These are phyloP conservation scores for Protomyces arabidopsidicola DNA, from an alignment of 1,139 yeast genomes.

Conservation along the genomic window DNA sequence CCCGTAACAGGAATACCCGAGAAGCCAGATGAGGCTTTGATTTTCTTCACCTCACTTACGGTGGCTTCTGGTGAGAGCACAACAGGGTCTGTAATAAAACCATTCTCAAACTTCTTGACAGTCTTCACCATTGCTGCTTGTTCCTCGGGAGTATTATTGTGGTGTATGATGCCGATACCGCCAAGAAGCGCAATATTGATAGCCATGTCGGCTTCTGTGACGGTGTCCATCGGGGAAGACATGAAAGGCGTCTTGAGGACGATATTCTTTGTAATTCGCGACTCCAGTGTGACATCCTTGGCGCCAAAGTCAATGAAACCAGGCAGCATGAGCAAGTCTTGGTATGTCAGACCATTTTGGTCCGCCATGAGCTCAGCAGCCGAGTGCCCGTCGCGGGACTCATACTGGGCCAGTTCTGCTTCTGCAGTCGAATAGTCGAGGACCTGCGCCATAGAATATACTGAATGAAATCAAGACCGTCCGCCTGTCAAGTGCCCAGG, in stretches of 20 bases:
- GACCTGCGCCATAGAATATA: conserved; percentile 10
- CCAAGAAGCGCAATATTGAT: conserved; percentile 97
- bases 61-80: conserved; percentile 71
- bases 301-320: conserved; percentile 73
- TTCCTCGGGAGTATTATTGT: conserved; percentile 92
- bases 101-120: conserved; percentile 95
- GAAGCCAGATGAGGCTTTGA: conserved; percentile 75
- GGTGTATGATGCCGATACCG: conserved; percentile 98
- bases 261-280: conserved; percentile 85
- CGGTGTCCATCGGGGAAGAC: conserved; percentile 99
- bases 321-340: conserved; percentile 90
- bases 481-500: neutral
- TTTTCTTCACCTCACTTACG: conserved; percentile 71
- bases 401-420: conserved; percentile 60
- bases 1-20: conserved; percentile 99
- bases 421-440: conserved; percentile 47
- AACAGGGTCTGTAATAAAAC: conserved; percentile 91
- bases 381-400: conserved; percentile 77
- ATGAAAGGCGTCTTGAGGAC: conserved; percentile 89
- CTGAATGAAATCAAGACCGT: neutral
- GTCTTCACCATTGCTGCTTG: conserved; percentile 98
- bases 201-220: conserved; percentile 96
- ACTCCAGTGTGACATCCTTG: conserved; percentile 66
- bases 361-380: conserved; percentile 86
- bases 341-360: conserved; percentile 83